phyloP scores from a whole-genome alignment of 2,329 filamentous ascomycete genomes.

The Cucurbitaria berberidis region DNA sequence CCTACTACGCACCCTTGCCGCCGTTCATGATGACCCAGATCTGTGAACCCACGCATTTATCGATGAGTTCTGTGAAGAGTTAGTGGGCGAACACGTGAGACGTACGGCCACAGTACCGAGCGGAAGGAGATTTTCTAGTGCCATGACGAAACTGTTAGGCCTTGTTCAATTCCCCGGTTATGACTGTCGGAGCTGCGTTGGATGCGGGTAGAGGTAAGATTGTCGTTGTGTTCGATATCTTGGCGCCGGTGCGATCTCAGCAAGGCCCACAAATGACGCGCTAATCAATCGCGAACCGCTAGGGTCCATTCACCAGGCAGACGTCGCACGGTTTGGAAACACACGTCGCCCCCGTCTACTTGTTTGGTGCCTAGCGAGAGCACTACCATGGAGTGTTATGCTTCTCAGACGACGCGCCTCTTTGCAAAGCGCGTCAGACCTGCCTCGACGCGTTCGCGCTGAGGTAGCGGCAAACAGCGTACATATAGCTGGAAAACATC shows the following conservation, averaged over 20 bases:
- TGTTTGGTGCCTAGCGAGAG: slow-evolving; percentile 38
- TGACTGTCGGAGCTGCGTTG: slow-evolving; percentile 2
- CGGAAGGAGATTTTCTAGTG: slow-evolving; percentile 39
- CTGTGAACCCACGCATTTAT: slow-evolving; percentile 96
- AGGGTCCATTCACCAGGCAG: slow-evolving; percentile 29
- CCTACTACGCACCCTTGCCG: slow-evolving; percentile 76
- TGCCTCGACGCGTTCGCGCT: slow-evolving; percentile 21
- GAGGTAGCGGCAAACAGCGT: slow-evolving; percentile 14
- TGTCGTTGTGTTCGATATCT: slow-evolving; percentile 25
- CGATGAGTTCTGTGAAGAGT: slow-evolving; percentile 80
- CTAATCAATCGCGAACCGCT: slow-evolving; percentile 18
- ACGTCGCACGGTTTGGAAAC: slow-evolving; percentile 10
- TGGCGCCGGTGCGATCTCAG: slow-evolving; percentile 18
- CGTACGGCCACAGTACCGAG: slow-evolving; percentile 27
- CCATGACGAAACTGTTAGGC: slow-evolving; percentile 23
- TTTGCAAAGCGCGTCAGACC: slow-evolving; percentile 30
- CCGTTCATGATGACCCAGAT: slow-evolving; percentile 99
- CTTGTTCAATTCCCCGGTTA: background rate
- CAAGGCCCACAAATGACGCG: slow-evolving; percentile 11
- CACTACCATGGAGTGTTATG: slow-evolving; percentile 47
- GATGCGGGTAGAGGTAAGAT: slow-evolving; percentile 12
- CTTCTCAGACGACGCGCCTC: slow-evolving; percentile 38
- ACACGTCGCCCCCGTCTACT: slow-evolving; percentile 12
- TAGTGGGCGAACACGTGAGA: slow-evolving; percentile 12
- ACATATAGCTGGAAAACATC: background rate